phyloP scores from a whole-genome alignment of 2,329 filamentous ascomycete species.

The Diaporthe humulicola region DNA sequence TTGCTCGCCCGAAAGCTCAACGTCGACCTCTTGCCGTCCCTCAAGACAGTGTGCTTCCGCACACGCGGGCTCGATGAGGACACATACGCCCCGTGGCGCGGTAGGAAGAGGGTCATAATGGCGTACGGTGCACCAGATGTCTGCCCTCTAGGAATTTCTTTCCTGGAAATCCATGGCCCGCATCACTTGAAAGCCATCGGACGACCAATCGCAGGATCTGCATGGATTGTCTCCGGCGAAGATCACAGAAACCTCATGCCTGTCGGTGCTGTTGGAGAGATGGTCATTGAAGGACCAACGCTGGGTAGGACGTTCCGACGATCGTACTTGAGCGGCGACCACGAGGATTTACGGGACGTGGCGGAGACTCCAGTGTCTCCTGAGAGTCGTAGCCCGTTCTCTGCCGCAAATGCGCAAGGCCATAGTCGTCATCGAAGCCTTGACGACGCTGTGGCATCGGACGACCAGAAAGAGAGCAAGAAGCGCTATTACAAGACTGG shows the following conservation, averaged over 20 bases:
- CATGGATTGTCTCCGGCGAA: slow-evolving; percentile 67
- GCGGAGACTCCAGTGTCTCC: slow-evolving; percentile 48
- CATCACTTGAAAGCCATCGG: slow-evolving; percentile 58
- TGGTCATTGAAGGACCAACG: slow-evolving; percentile 68
- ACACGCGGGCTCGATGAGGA: slow-evolving; percentile 65
- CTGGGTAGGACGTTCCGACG: slow-evolving; percentile 50
- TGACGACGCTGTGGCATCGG: slow-evolving; percentile 35
- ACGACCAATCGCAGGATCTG: slow-evolving; percentile 62
- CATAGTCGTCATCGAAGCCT: slow-evolving; percentile 43
- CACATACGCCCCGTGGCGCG: slow-evolving; percentile 61
- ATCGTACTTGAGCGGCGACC: slow-evolving; percentile 20
- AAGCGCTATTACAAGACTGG: slow-evolving; percentile 63
- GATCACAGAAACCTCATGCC: slow-evolving; percentile 65
- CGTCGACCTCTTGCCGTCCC: slow-evolving; percentile 52
- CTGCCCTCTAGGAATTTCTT: slow-evolving; percentile 65
- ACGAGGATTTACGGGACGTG: slow-evolving; percentile 28
- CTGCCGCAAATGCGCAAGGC: slow-evolving; percentile 36
- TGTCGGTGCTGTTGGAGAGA: slow-evolving; percentile 58
- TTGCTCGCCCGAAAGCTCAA: slow-evolving; percentile 65
- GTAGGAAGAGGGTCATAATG: slow-evolving; percentile 60
- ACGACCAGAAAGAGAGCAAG: slow-evolving; percentile 46
- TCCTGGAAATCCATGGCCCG: slow-evolving; percentile 56
- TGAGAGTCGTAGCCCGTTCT: slow-evolving; percentile 47
- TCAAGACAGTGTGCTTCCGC: slow-evolving; percentile 60
- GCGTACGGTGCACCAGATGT: slow-evolving; percentile 66